Base-by-base conservation (phyloP, 2,329 filamentous ascomycete genomes). In the Dothideomycetidae sp. region DNA sequence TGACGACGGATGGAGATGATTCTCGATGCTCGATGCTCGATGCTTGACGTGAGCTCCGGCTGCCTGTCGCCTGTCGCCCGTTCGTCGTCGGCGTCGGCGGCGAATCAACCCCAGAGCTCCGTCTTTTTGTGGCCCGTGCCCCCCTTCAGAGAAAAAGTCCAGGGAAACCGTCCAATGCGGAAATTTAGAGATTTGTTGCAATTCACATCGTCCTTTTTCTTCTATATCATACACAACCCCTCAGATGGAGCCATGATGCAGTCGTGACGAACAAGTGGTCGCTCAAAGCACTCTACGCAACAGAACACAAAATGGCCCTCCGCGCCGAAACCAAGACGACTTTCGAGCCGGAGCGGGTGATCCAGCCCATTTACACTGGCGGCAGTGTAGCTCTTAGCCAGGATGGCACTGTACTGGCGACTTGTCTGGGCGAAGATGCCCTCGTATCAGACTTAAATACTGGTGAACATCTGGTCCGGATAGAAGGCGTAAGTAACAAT, bases 341-440 rank as follows among this genome's bases (percentile, higher is more conserved):
- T 3, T 98, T 94, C 58, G 82, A 92, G 53, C 73, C 80, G 41
- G 71, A 71, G 46, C 75, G 80, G 52, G 81, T 84, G 33, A 81
- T 98, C 39, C 81, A 85, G 50, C 90, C 90, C 13, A 88, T 96
- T 34, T 94, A 90, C 55, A 93, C 88, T 2, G 90, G 90, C 38
- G 90, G 90, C 30, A 79, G 81, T 46, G 76, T 93, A 42, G 76
- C 83, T 18, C 71, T 96, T 43, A 84, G 88, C 64, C 73, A 77
- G 56, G 74, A 75, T 60, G 85, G 85, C 36, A 73, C 74, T 50
- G 73, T 96, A 45, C 69, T 98, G 38, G 88, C 85, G 30, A 85
- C 85, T 15, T 85, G 81, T 23, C 64, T 96, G n/a, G 85, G 82
- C 23, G 90, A 98, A 57, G 84, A 94, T 71, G 86, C 76, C 12